Percentiles rank a stretch among this genome's conserved stretches.
These are phyloP conservation scores for Eimeria sp. DNA, from an alignment of 169 alveolate genomes.

Conservation along the genomic window DNA sequence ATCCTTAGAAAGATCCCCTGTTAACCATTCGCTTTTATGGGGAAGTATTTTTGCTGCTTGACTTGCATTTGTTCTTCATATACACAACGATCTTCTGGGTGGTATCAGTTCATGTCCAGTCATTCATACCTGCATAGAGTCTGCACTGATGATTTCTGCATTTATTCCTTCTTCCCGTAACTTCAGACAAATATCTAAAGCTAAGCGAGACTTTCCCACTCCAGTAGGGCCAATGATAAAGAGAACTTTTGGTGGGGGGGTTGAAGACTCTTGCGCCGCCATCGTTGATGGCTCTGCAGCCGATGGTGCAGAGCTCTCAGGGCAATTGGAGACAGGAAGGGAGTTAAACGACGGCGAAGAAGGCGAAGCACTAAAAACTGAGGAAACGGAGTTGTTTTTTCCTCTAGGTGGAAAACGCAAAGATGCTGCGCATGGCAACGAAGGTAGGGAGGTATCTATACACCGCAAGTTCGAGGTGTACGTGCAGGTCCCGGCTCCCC, in stretches of 20 bases:
- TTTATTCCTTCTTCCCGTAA: slow-evolving; percentile 2
- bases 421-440: background rate
- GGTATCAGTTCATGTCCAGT: background rate
- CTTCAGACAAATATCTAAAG: slow-evolving; percentile 33
- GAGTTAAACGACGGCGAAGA: background rate
- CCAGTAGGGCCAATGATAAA: slow-evolving; percentile 79
- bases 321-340: background rate
- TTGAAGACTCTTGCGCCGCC: slow-evolving; percentile 6
- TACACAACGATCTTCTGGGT: background rate
- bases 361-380: background rate
- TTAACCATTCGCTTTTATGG: too few relatives aligned
- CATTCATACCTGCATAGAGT: slow-evolving; percentile 74
- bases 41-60: background rate
- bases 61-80: background rate
- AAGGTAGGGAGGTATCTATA: background rate
- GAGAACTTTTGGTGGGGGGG: background rate
- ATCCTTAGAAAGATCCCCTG: background rate
- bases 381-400: background rate
- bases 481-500: background rate
- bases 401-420: background rate
- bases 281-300: background rate
- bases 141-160: slow-evolving; percentile 80
- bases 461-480: background rate
- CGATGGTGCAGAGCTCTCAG: too few relatives aligned
- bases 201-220: slow-evolving; percentile 76